phyloP scores from a whole-genome alignment of 768 basidiomycete genomes.

The Piloderma croceum region DNA sequence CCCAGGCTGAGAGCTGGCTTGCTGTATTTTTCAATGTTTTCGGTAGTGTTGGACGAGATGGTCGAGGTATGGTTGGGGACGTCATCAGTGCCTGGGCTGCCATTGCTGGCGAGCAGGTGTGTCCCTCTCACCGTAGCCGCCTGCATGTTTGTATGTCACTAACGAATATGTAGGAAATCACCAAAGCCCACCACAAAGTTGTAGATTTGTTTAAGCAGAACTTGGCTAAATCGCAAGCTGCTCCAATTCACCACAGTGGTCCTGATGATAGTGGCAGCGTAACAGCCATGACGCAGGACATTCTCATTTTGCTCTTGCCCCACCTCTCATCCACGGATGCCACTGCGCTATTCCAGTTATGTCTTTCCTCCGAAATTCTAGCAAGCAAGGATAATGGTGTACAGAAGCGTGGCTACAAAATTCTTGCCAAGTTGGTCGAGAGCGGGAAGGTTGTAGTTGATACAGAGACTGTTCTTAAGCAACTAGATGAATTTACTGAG shows the following conservation, averaged over 20 bases:
- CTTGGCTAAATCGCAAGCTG: constrained; percentile 36
- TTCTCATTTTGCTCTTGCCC: constrained; percentile 80
- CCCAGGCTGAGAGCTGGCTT: constrained; percentile 87
- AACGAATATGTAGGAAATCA: constrained; percentile 71
- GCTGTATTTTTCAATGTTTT: constrained; percentile 98
- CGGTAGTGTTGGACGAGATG: constrained; percentile 71
- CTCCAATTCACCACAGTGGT: constrained; percentile 29
- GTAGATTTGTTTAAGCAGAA: constrained; percentile 64
- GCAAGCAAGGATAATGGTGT: constrained; percentile 78
- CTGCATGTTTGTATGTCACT: background rate
- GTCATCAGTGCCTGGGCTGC: constrained; percentile 83
- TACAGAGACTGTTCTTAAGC: constrained; percentile 54
- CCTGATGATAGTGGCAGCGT: constrained; percentile 37
- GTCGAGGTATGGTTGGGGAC: constrained; percentile 73
- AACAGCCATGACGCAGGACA: constrained; percentile 69
- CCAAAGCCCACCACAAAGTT: constrained; percentile 79
- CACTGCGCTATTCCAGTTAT: constrained; percentile 60
- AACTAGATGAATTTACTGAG: constrained; percentile 58
- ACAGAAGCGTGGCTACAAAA: constrained; percentile 94
- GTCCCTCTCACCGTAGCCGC: constrained; percentile 11
- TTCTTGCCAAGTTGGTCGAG: constrained; percentile 70
- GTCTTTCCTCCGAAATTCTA: constrained; percentile 62
- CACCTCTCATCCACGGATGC: constrained; percentile 60
- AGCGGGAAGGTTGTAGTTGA: constrained; percentile 50
- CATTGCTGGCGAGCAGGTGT: constrained; percentile 68